Percentiles rank a stretch among this genome's conserved stretches.
phyloP scores from a whole-genome alignment of 2,329 filamentous ascomycete genomes.

The Pseudofabraea citricarpa region DNA sequence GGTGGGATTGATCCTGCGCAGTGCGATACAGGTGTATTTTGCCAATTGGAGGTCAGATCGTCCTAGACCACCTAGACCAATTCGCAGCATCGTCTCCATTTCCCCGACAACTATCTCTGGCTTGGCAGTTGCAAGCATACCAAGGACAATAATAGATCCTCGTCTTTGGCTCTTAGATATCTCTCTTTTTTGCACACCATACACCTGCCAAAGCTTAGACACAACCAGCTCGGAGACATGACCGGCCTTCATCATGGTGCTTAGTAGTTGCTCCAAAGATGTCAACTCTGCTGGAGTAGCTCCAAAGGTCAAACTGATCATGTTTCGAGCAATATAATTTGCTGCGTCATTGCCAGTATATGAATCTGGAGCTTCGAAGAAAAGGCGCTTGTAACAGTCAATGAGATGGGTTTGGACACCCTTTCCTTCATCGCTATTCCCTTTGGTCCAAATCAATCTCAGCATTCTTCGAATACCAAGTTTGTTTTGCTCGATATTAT shows the following conservation, averaged over 20 bases:
- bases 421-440: conserved; percentile 98
- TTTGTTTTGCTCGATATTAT: conserved; percentile 92
- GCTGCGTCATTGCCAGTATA: conserved; percentile 87
- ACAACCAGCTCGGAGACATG: conserved; percentile 82
- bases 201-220: conserved; percentile 94
- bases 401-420: conserved; percentile 95
- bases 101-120: conserved; percentile 92
- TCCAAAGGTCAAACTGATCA: conserved; percentile 97
- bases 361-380: conserved; percentile 89
- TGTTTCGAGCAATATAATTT: conserved; percentile 94
- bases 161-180: conserved; percentile 88
- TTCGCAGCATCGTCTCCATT: conserved; percentile 89
- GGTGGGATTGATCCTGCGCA: conserved; percentile 83
- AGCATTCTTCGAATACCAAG: conserved; percentile 92
- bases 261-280: conserved; percentile 87
- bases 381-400: conserved; percentile 91
- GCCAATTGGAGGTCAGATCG: conserved; percentile 80
- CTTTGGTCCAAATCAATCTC: conserved; percentile 97
- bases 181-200: conserved; percentile 87
- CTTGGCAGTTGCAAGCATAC: conserved; percentile 91
- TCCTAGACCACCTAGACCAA: conserved; percentile 78
- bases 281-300: conserved; percentile 93
- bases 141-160: conserved; percentile 91
- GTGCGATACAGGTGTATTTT: conserved; percentile 91
- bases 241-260: conserved; percentile 95